Evolutionary conservation across 495 filamentous ascomycete species (phyloP).

Genomic region (Chlorociboria aeruginascens): DNA sequence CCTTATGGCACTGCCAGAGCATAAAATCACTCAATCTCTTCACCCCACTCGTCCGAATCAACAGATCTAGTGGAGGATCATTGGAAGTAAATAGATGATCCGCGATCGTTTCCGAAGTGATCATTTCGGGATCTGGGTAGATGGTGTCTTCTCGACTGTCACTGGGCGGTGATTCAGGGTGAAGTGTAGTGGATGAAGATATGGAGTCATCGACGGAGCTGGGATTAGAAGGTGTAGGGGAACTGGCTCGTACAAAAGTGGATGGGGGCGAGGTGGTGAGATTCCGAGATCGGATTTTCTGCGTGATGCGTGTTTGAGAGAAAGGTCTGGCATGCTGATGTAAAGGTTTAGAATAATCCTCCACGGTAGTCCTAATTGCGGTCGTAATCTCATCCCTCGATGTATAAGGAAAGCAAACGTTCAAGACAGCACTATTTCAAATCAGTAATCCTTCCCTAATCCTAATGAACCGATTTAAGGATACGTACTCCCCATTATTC

Average conservation of each 20-base stretch:
- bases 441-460: not conserved
- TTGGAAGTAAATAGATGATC: conserved; percentile 74
- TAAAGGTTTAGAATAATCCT: conserved; percentile 63
- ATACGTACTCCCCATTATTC: conserved; percentile 55
- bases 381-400: conserved; percentile 90
- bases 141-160: conserved; percentile 12
- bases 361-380: conserved; percentile 78
- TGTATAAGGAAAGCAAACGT: conserved; percentile 96
- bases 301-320: conserved; percentile 73
- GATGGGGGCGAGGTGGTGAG: conserved; percentile 21
- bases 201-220: conserved; percentile 18
- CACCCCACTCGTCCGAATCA: conserved; percentile 85
- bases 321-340: conserved; percentile 53
- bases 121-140: conserved; percentile 66
- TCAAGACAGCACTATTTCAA: conserved; percentile 58
- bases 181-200: conserved; percentile 19
- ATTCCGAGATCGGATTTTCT: conserved; percentile 59
- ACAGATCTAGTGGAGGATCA: conserved; percentile 76
- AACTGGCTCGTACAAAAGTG: conserved; percentile 7
- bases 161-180: conserved; percentile 18
- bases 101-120: conserved; percentile 66
- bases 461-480: conserved; percentile 5
- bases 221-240: conserved; percentile 16
- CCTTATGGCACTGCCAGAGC: conserved; percentile 93
- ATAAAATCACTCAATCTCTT: conserved; percentile 91